A percentile compares a stretch with the other conserved stretches of the same genome.
phyloP scores from a whole-genome alignment of 768 basidiomycete species.

The Auriscalpium vulgare region DNA sequence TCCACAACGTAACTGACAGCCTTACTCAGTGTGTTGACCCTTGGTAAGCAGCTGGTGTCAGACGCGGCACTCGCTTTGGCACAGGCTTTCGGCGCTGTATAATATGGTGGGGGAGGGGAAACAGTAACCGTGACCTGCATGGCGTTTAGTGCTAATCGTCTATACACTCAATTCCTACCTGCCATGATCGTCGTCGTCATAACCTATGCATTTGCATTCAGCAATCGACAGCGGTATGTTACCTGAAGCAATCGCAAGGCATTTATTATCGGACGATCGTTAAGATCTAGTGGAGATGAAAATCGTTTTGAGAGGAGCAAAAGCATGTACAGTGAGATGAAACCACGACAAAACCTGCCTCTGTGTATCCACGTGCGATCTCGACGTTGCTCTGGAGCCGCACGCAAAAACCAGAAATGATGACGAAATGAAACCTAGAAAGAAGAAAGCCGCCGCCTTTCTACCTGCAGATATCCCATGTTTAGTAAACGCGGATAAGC shows the following conservation, averaged over 20 bases:
- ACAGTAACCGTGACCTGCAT: neutral
- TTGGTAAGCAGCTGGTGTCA: conserved; percentile 30
- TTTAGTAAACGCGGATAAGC: conserved; percentile 15
- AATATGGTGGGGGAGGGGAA: neutral
- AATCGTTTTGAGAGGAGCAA: neutral
- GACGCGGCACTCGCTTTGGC: conserved; percentile 31
- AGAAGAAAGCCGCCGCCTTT: neutral
- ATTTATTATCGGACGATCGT: neutral
- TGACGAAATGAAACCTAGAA: neutral
- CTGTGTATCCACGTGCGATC: neutral
- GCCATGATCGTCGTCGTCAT: neutral
- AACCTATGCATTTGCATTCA: neutral
- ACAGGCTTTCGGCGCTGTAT: conserved; percentile 22
- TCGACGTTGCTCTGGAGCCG: neutral
- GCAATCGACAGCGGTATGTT: conserved; percentile 9
- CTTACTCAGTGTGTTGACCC: conserved; percentile 26
- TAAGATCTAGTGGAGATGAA: neutral
- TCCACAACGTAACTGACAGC: neutral
- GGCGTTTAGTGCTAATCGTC: neutral
- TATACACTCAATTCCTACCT: neutral
- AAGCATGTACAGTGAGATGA: neutral
- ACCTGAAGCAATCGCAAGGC: conserved; percentile 3
- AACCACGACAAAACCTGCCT: neutral
- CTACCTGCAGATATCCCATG: conserved; percentile 22
- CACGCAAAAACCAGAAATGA: neutral